Percentiles rank a stretch among this genome's conserved stretches.
Evolutionary conservation across 192 early-diverging fungal genomes (phyloP).

Genomic region (Umbelopsis sp.): DNA sequence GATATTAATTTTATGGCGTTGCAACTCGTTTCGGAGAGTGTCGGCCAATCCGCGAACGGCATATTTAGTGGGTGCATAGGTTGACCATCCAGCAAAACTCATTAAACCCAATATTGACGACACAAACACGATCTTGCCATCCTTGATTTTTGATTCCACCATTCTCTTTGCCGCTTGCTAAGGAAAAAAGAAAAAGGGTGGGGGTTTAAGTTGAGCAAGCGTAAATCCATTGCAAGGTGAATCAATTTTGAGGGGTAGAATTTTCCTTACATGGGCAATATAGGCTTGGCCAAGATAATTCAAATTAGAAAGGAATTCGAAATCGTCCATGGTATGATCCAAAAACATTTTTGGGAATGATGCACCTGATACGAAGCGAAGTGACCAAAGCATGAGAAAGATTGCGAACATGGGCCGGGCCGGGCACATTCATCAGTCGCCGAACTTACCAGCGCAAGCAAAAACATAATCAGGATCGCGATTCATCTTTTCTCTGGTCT

Average conservation of each 20-base stretch:
- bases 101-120: conserved; percentile 68
- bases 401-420: not conserved
- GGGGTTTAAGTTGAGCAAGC: not conserved
- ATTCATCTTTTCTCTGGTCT: conserved; percentile 51
- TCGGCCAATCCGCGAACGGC: conserved; percentile 76
- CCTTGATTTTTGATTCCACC: conserved; percentile 51
- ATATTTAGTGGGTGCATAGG: conserved; percentile 72
- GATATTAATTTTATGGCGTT: conserved; percentile 60
- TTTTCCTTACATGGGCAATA: conserved; percentile 60
- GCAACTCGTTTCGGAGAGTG: conserved; percentile 64
- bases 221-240: not conserved
- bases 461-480: conserved; percentile 58
- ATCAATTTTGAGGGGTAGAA: not conserved
- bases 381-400: not conserved
- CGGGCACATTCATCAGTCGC: not conserved
- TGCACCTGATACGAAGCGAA: conserved; percentile 23
- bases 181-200: too few species aligned
- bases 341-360: conserved; percentile 65
- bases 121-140: conserved; percentile 68
- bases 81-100: conserved; percentile 67
- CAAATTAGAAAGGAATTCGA: conserved; percentile 58
- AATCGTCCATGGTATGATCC: conserved; percentile 57
- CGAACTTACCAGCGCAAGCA: conserved; percentile 53
- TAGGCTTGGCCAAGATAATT: conserved; percentile 72
- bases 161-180: conserved; percentile 64